A percentile compares a stretch with the other conserved stretches of the same genome.
These are phyloP conservation scores for Hypoxylon sp. DNA, from an alignment of 2,329 filamentous ascomycete species.

Conservation along the genomic window DNA sequence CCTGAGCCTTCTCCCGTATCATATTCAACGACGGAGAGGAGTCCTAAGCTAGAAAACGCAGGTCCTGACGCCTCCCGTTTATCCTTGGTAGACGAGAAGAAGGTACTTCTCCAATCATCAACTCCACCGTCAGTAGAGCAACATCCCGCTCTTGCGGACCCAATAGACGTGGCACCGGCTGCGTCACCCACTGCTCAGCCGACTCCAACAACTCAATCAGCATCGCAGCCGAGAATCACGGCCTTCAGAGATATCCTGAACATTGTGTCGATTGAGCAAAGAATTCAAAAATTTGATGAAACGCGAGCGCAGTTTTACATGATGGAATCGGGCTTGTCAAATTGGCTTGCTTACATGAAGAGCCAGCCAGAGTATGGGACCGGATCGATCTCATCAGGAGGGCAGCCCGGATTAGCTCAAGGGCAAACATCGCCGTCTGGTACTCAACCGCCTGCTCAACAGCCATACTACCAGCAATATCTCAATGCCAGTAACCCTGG, in stretches of 20 bases:
- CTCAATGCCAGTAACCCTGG: constrained; percentile 61
- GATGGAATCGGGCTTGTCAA: constrained; percentile 79
- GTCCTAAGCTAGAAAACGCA: constrained; percentile 34
- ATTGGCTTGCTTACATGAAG: constrained; percentile 65
- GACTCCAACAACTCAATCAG: constrained; percentile 18
- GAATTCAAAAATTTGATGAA: constrained; percentile 79
- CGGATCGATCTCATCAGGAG: constrained; percentile 35
- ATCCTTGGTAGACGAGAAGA: constrained; percentile 60
- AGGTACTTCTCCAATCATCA: constrained; percentile 52
- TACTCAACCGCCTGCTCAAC: constrained; percentile 50
- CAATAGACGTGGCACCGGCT: constrained; percentile 3
- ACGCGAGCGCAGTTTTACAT: constrained; percentile 77
- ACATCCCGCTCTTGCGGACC: constrained; percentile 45
- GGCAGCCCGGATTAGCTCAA: constrained; percentile 22
- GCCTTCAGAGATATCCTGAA: constrained; percentile 83
- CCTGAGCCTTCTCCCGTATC: constrained; percentile 61
- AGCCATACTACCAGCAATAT: constrained; percentile 69
- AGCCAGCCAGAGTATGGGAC: constrained; percentile 62
- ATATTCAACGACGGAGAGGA: constrained; percentile 48
- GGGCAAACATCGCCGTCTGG: constrained; percentile 30
- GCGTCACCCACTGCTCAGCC: constrained; percentile 24
- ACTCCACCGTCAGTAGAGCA: constrained; percentile 56
- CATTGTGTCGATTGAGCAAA: constrained; percentile 72
- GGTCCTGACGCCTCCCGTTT: constrained; percentile 47
- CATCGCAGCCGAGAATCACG: constrained; percentile 57